Base-by-base conservation (phyloP, 2,329 filamentous ascomycete species). In the Trichoderma sp. region DNA sequence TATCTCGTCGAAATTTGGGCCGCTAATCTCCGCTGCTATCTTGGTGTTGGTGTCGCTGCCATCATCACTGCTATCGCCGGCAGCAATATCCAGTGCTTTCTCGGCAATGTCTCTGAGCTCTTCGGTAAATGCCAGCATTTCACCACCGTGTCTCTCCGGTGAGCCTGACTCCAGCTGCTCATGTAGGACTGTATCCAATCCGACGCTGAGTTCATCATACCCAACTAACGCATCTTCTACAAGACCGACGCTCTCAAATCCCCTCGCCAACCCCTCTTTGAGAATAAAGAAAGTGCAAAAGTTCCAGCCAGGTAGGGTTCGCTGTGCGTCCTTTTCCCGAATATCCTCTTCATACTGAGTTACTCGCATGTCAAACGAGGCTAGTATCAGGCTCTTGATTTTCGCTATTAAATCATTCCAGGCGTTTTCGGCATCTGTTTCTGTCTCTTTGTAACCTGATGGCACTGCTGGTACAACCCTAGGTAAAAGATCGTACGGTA, bases 271-370 rank as follows among this genome's bases (percentile, higher is more conserved):
- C 0, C 97, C 97, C 83, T 99, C 97, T 81, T 99, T 99, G 9
- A 99, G 88, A 18, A 99, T 95, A 83, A 99, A 99, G 83, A 99
- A 99, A 0, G 97, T 99, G 84, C 97, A 98, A 82, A 99, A 99
- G 81, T 99, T 99, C 97, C 97, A 99, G 0, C 97, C 97, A 0
- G 97, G 97, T 21, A 99, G 85, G 41, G 88, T 92, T 64, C 96
- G 90, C 83, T 98, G 95, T 0, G 93, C 90, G 79, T 98, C 96
- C 81, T 95, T 97, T 83, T 98, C 97, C 77, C 94, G 93, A 79
- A 99, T 98, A 79, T 99, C 97, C 76, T 98, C 95, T 83, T 99
- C 97, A 83, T 99, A 99, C 80, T 98, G 96, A 24, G 91, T 92
- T 1, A 99, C 97, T 9, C 97, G 91, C 79, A 92, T 88, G 84